Base-by-base conservation (phyloP, 768 basidiomycete species). In the Cytidiella melzeri region DNA sequence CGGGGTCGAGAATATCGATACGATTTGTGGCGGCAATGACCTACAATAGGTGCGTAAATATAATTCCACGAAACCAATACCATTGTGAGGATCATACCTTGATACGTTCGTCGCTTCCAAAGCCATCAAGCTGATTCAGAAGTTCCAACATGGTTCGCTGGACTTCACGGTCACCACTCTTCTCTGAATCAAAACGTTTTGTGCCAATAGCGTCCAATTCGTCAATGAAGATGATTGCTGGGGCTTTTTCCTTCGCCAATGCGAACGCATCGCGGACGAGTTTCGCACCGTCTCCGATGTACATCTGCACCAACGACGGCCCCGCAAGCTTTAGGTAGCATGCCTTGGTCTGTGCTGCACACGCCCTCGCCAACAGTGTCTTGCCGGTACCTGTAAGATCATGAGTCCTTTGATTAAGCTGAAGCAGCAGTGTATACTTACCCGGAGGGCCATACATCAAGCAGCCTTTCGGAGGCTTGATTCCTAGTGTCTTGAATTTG, bases 101-200 rank as follows among this genome's bases (percentile, higher is more conserved):
- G 73, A 99, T 99, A 55, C 94, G 80, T 51, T 93, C 90, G 61
- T 98, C 94, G 57, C 90, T 93, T 52, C 91, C 87, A 70, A 99
- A 99, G 25, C 96, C 96, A 61, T 99, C 96, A 38, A 98, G 73
- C 68, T 99, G 96, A 67, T 99, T 99, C 55, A 99, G 80, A 40
- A 99, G 76, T 65, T 99, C 96, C 62, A 99, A 74, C 96, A 99
- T 99, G n/a, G 96, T 99, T 54, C 96, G 74, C 68, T 99, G 96
- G n/a, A 99, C 96, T 65, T 99, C 96, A 64, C 96, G 81, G 67
- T 99, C 96, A 54, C 96, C 96, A 61, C 91, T 91, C 78, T 98
- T 99, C 69, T 98, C 95, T 15, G 90, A 93, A 62, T 99, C 96
- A 63, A 98, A 98, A 6, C 96, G 88, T 66, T 97, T 97, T 10